Percentiles rank a stretch among this genome's conserved stretches.
Evolutionary conservation across 306 rosid genomes (phyloP).

Genomic region (Oemleria cerasiformis): DNA sequence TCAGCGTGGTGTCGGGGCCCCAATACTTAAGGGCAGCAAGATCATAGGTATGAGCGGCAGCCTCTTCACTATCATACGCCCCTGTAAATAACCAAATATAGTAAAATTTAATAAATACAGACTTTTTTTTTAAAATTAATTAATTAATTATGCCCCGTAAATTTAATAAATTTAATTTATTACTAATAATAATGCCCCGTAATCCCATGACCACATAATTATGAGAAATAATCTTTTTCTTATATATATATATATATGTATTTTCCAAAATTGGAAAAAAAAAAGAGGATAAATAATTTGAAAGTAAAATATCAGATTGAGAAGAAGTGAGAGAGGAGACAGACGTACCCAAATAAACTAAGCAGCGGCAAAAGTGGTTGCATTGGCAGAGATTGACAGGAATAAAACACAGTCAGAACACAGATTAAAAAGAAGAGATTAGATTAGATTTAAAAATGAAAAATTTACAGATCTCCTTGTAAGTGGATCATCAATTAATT

Average conservation of each 20-base stretch:
- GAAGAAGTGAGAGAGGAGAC: constrained; percentile 1
- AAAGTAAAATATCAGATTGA: not conserved
- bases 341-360: constrained; percentile 93
- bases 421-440: not conserved
- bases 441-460: not conserved
- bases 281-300: not conserved
- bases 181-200: not conserved
- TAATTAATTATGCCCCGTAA: no score
- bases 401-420: constrained; percentile 56
- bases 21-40: constrained; percentile 96
- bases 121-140: not conserved
- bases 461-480: constrained; percentile 45
- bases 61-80: constrained; percentile 82
- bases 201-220: constrained; percentile 15
- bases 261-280: not conserved
- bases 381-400: constrained; percentile 44
- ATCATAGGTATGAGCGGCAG: constrained; percentile 90
- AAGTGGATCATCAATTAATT: not conserved
- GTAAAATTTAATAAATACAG: constrained; percentile 8
- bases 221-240: constrained; percentile 9
- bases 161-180: not conserved
- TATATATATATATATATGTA: not conserved
- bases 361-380: constrained; percentile 60
- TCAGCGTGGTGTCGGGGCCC: constrained; percentile 72
- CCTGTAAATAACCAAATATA: constrained; percentile 33